Evolutionary conservation across 495 filamentous ascomycete genomes (phyloP).

Genomic region (Penicillium lagena): DNA sequence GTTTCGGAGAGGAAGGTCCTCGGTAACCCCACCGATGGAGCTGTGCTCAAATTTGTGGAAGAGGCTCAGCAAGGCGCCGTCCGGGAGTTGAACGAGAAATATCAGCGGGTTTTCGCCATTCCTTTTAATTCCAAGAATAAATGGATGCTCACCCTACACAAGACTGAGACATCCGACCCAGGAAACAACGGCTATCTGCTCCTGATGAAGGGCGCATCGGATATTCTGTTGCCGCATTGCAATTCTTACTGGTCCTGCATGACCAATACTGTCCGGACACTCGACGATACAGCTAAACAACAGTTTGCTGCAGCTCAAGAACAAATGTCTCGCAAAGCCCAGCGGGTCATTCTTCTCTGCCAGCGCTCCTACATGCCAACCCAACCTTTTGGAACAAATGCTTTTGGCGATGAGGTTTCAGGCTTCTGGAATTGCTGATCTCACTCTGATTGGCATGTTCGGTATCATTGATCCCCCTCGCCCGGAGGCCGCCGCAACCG

Average conservation of each 20-base stretch:
- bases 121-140: constrained; percentile 79
- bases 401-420: constrained; percentile 42
- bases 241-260: constrained; percentile 33
- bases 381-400: constrained; percentile 23
- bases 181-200: constrained; percentile 11
- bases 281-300: constrained; percentile 26
- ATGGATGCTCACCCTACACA: constrained; percentile 39
- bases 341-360: constrained; percentile 47
- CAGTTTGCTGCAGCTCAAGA: constrained; percentile 32
- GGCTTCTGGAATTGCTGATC: constrained; percentile 24
- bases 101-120: constrained; percentile 56
- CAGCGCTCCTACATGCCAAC: constrained; percentile 22
- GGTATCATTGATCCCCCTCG: constrained; percentile 60
- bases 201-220: constrained; percentile 46
- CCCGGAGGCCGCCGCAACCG: constrained; percentile 47
- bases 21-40: constrained; percentile 69
- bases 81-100: constrained; percentile 24
- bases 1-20: constrained; percentile 51
- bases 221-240: constrained; percentile 41
- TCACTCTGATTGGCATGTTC: constrained; percentile 44
- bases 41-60: constrained; percentile 64
- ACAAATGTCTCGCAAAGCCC: constrained; percentile 35
- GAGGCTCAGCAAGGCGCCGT: constrained; percentile 43
- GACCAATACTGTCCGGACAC: constrained; percentile 21
- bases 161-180: not conserved